Conservation (phyloP, 106 monocot species). For the Dendrobium catenatum region DNA sequence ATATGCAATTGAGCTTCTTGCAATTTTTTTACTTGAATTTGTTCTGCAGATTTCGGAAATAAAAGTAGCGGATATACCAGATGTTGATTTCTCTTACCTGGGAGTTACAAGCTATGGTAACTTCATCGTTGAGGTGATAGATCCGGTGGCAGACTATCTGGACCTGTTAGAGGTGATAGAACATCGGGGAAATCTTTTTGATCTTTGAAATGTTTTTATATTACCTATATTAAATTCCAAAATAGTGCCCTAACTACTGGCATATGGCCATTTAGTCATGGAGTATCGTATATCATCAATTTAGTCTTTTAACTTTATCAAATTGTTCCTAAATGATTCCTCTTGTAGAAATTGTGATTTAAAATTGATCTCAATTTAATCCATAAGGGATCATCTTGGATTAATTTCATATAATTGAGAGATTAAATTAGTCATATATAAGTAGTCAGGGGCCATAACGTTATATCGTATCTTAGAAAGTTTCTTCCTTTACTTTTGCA, state of each 20-base stretch:
- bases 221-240: too few species aligned
- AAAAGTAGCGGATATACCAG: constrained; percentile 79
- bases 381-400: too few species aligned
- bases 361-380: too few species aligned
- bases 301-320: too few species aligned
- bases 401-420: too few species aligned
- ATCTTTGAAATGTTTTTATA: background rate
- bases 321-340: too few species aligned
- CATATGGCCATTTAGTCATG: too few species aligned
- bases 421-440: too few species aligned
- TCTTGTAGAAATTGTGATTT: too few species aligned
- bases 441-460: too few species aligned
- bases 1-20: background rate
- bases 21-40: background rate
- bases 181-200: background rate
- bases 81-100: constrained; percentile 62
- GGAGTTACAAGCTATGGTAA: constrained; percentile 58
- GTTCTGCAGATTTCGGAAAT: constrained; percentile 82
- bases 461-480: constrained; percentile 5
- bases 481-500: constrained; percentile 28
- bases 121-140: constrained; percentile 82
- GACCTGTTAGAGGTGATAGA: constrained; percentile 89
- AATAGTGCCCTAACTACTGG: too few species aligned
- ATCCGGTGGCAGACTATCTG: constrained; percentile 91
- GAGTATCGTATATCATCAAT: too few species aligned